Percentiles rank a stretch among this genome's conserved stretches.
phyloP scores from a whole-genome alignment of 164 flowering plant species.

The Pachysandra terminalis region DNA sequence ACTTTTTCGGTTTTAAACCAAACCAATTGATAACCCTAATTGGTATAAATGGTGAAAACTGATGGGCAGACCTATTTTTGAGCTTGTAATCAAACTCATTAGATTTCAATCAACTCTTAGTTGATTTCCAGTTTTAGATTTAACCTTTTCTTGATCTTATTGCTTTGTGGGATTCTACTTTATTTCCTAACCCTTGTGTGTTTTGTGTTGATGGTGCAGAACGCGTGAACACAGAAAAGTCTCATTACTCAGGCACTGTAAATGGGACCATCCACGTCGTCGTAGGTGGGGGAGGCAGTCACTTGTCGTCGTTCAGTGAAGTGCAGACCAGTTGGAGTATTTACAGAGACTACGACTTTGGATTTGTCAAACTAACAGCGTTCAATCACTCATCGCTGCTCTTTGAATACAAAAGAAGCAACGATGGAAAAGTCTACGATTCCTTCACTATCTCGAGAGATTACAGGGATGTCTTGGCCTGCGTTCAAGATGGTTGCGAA shows the following conservation, averaged over 20 bases:
- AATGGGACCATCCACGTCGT: conserved; percentile 86
- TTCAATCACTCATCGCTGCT: conserved; percentile 74
- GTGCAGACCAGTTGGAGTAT: conserved; percentile 62
- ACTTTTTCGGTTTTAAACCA: too few relatives aligned
- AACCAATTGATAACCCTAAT: too few relatives aligned
- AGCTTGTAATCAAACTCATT: too few relatives aligned
- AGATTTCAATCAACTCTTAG: too few relatives aligned
- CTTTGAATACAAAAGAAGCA: conserved; percentile 86
- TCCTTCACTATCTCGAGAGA: conserved; percentile 82
- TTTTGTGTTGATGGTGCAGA: conserved; percentile 37
- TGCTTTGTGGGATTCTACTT: not conserved
- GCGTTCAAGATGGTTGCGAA: conserved; percentile 63
- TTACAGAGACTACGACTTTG: conserved; percentile 56
- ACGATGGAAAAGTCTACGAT: conserved; percentile 76
- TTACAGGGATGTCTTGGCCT: conserved; percentile 75
- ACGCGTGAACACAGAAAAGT: conserved; percentile 51
- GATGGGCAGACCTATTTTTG: not conserved
- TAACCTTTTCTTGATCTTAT: too few relatives aligned
- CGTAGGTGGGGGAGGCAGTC: conserved; percentile 82
- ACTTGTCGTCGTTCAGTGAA: conserved; percentile 42
- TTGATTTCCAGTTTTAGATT: too few relatives aligned
- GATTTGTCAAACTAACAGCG: conserved; percentile 88
- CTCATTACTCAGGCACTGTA: conserved; percentile 54
- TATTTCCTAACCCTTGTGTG: not conserved
- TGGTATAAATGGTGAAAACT: not conserved